Percentiles rank a stretch among this genome's conserved stretches.
phyloP scores from a whole-genome alignment of 371 early-diverging fungal genomes.

The Chytridium lagenaria region DNA sequence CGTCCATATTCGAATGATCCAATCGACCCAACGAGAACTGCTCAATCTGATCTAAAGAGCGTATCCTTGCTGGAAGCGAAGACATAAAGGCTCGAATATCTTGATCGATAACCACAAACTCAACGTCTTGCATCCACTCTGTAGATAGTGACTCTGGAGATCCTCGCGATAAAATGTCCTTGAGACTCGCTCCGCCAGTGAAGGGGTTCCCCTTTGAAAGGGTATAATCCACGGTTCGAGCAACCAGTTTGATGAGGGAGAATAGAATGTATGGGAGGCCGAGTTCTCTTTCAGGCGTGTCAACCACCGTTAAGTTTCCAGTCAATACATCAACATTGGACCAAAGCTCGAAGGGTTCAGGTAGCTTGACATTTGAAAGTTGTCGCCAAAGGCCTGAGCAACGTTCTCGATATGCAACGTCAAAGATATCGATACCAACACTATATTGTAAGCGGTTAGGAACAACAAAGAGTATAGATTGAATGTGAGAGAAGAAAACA shows the following conservation, averaged over 20 bases:
- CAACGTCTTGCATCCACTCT: neutral
- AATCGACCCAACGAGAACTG: neutral
- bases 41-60: neutral
- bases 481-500: too few species aligned
- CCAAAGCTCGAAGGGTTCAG: neutral
- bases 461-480: too few species aligned
- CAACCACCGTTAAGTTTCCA: neutral
- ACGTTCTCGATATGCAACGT: neutral
- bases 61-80: neutral
- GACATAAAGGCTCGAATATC: neutral
- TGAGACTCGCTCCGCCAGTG: neutral
- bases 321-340: neutral
- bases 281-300: neutral
- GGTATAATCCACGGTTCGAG: neutral
- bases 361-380: neutral
- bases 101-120: neutral
- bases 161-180: neutral
- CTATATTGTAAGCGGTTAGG: neutral
- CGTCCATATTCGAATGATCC: neutral
- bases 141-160: neutral
- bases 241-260: neutral
- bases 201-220: neutral
- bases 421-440: neutral
- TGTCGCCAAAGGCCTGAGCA: conserved; percentile 1
- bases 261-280: neutral